Conservation (phyloP, 1,139 yeast genomes). For the Zygosaccharomyces pseudobailii region DNA sequence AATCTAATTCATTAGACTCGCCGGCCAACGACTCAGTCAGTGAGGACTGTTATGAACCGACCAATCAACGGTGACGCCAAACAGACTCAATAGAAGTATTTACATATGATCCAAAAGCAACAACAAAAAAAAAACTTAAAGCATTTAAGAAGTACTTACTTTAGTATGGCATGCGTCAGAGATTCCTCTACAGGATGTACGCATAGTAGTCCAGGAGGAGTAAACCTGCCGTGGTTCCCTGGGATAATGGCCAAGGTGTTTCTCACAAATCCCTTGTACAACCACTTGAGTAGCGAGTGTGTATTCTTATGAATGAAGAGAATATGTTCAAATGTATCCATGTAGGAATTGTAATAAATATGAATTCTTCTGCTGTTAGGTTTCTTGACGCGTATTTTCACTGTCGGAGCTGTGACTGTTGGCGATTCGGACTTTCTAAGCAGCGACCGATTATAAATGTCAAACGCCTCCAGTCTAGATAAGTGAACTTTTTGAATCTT, state of each 20-base stretch:
- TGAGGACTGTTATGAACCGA: background rate
- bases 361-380: conserved; percentile 19
- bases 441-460: conserved; percentile 51
- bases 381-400: conserved; percentile 16
- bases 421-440: conserved; percentile 5
- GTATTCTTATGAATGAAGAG: conserved; percentile 51
- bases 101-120: background rate
- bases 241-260: conserved; percentile 78
- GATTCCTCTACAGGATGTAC: conserved; percentile 35
- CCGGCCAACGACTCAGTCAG: background rate
- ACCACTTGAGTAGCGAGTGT: conserved; percentile 57
- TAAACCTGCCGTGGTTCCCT: conserved; percentile 80
- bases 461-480: conserved; percentile 73
- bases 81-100: background rate
- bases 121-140: background rate
- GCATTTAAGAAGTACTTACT: background rate
- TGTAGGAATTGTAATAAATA: conserved; percentile 58
- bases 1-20: background rate
- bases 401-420: conserved; percentile 14
- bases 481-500: conserved; percentile 78
- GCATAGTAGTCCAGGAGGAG: conserved; percentile 78
- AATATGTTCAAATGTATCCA: conserved; percentile 64
- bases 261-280: conserved; percentile 71
- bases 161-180: conserved; percentile 1
- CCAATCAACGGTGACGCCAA: conserved; percentile 55